A percentile compares a stretch with the other conserved stretches of the same genome.
These are phyloP conservation scores for Narthecium ossifragum DNA, from an alignment of 106 monocot species.

Conservation along the genomic window DNA sequence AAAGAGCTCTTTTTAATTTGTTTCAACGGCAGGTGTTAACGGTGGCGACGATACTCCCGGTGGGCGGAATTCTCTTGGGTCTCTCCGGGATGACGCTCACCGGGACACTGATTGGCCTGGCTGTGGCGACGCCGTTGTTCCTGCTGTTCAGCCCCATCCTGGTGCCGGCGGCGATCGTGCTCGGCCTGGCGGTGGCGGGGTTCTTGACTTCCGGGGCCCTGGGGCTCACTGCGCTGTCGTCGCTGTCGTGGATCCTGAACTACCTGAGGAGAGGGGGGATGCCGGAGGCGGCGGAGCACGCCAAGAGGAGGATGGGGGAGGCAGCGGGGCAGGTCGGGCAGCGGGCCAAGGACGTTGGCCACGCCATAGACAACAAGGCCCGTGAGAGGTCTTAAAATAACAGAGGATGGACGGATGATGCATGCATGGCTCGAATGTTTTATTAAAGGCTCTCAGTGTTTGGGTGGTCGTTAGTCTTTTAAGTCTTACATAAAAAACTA, in stretches of 20 bases:
- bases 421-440: too few relatives aligned
- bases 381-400: neutral
- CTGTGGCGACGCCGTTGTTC: conserved; percentile 35
- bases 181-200: conserved; percentile 24
- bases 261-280: conserved; percentile 8
- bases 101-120: conserved; percentile 25
- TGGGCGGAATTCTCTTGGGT: conserved; percentile 24
- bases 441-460: neutral
- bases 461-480: neutral
- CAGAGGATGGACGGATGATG: too few relatives aligned
- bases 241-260: conserved; percentile 35
- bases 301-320: conserved; percentile 16
- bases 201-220: conserved; percentile 47
- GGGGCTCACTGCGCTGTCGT: conserved; percentile 34
- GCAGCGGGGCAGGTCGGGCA: conserved; percentile 7
- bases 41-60: neutral
- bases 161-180: conserved; percentile 32
- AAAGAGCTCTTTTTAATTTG: too few relatives aligned
- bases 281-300: conserved; percentile 13
- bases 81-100: conserved; percentile 31
- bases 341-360: conserved; percentile 10
- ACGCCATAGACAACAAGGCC: neutral
- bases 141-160: conserved; percentile 51
- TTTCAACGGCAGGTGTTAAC: too few relatives aligned
- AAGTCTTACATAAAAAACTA: neutral